Conservation (phyloP, 345 rosid species). For the Triadica sebifera region DNA sequence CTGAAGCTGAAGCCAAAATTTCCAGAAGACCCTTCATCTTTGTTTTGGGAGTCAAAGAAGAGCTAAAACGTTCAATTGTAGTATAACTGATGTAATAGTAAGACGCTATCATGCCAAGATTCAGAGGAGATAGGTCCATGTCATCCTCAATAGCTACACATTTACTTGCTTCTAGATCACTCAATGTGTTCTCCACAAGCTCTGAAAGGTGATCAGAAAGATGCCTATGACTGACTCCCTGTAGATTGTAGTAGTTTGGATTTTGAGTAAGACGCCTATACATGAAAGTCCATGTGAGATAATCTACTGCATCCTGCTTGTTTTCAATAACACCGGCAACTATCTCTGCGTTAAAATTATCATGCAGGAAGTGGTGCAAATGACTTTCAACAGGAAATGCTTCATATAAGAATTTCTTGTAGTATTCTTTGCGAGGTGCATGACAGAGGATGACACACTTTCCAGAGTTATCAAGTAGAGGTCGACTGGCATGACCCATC, state of each 20-base stretch:
- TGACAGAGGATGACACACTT: conserved; percentile 87
- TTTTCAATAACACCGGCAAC: conserved; percentile 77
- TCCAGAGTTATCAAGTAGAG: conserved; percentile 80
- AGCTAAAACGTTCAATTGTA: conserved; percentile 88
- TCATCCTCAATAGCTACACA: conserved; percentile 78
- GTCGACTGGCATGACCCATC: conserved; percentile 95
- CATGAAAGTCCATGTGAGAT: conserved; percentile 95
- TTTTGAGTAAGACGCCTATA: conserved; percentile 85
- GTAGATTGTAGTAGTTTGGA: conserved; percentile 95
- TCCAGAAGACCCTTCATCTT: conserved; percentile 94
- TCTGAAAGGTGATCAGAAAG: conserved; percentile 95
- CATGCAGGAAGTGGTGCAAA: conserved; percentile 83
- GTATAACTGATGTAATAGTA: conserved; percentile 84
- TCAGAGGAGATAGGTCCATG: conserved; percentile 69
- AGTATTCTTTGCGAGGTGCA: conserved; percentile 86
- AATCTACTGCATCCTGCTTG: conserved; percentile 96
- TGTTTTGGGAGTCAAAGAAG: conserved; percentile 71
- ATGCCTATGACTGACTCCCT: conserved; percentile 91
- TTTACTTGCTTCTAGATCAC: conserved; percentile 76
- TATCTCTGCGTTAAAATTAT: conserved; percentile 84
- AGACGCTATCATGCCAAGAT: conserved; percentile 89
- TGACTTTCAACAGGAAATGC: conserved; percentile 92
- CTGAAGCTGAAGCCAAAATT: conserved; percentile 82
- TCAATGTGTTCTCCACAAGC: conserved; percentile 83
- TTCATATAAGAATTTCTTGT: conserved; percentile 85